Evolutionary conservation across 331 rosid genomes (phyloP), one percentile per base, ranked within the genome.

Genomic region (Erythrophleum ivorense): DNA sequence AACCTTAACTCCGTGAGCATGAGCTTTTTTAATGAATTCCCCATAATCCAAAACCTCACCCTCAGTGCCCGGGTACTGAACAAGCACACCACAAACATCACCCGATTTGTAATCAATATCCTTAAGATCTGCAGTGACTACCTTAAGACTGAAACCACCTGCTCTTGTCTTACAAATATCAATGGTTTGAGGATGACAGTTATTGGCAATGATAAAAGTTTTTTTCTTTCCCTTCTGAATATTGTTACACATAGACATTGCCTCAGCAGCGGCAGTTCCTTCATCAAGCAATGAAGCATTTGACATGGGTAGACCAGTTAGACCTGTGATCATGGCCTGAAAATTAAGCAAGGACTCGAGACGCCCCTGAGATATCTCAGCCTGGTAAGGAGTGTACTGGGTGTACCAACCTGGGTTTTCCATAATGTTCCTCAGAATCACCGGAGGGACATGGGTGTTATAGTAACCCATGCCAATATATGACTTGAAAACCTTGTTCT

Each of bases 351-450:
- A 77, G 29, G 97, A 92, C 78, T 92, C 96, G 38, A 92, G 95
- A 75, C 97, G 86, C 0, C 97, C 97, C 70, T 92, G 96, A 18
- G 96, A 84, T 65, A 92, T 91, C 90, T 92, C 96, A 72, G 96
- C 97, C 53, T 92, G 97, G 87, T 92, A 92, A 1, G 97, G 97
- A 9, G 96, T 92, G 85, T 92, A 92, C 59, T 92, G 97, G 13
- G 97, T 92, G 77, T 92, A 92, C 97, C 97, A 92, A 53, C 88
- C 96, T 34, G 97, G 97, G 52, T 92, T 92, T 73, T 92, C 97
- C 95, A 92, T 87, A 19, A 92, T 86, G 79, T 92, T 92, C 84
- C 97, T 90, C 88, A 91, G 83, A 83, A 92, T 92, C 70, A 89
- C 96, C 29, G 92, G 88, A 0, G 97, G 97, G 43, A 92, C 97